Base-by-base conservation (phyloP, 768 basidiomycete species). In the Candolleomyces eurysporus region DNA sequence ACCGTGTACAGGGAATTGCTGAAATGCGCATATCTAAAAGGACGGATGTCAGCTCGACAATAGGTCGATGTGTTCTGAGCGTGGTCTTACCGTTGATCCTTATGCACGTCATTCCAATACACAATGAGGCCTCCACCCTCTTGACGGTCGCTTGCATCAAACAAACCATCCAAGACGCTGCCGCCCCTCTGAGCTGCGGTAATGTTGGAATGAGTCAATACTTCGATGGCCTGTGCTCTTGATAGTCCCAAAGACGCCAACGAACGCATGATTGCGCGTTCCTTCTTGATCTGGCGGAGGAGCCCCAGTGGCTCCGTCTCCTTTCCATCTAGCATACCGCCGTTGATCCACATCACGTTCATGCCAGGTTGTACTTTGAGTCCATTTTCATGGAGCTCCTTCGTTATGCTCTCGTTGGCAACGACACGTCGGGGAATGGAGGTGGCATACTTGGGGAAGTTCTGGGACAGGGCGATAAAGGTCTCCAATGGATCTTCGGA, bases 61-160 rank as follows among this genome's bases (percentile, higher is more conserved):
- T 39, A 1, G 17, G 56, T n/a, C 21, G 46, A 65, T 63, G 17
- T 57, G 61, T 36, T 43, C 7, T 39, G 45, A 5, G 61, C 62
- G 65, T 67, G 71, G 0, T 68, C 78, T 62, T 75, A 93, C 79
- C 86, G 79, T 45, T 75, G 78, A 72, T 98, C 97, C 64, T 85
- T 90, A 75, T 92, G 89, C 19, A 98, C 73, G 69, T 99, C 88
- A 72, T 98, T 99, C 89, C 90, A 91, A 85, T 92, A 98, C 0
- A 88, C 69, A 43, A 96, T 81, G 4, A 90, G 80, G 40, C 75
- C 80, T 0, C 89, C 93, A 1, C 84, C 92, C 70, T 99, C 97
- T 3, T 70, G 67, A 17, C 92, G 78, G 73, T 99, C 96, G 61
- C 91, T 94, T 1, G 94, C 90, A 72, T 98, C 97, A 60, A 96